Evolutionary conservation across 2,329 filamentous ascomycete species (phyloP).

Genomic region (Monosporascus cannonballus): DNA sequence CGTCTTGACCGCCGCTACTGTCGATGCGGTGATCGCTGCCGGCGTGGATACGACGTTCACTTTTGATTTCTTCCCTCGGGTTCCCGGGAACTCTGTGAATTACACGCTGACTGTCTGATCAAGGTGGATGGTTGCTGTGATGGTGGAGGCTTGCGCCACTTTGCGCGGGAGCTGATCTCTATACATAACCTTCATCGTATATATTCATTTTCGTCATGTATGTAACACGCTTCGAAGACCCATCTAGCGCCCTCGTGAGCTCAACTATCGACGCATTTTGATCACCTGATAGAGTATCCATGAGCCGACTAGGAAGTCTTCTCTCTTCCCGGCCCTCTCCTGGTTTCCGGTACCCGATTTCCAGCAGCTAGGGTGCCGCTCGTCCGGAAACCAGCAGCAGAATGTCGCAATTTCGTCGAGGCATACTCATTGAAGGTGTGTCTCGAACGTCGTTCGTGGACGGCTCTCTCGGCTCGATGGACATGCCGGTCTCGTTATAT

Average conservation of each 20-base stretch:
- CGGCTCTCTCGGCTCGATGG: no score
- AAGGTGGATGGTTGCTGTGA: neutral
- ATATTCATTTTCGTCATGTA: neutral
- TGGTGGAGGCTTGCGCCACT: neutral
- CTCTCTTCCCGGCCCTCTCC: no score
- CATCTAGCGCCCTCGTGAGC: neutral
- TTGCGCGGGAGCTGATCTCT: neutral
- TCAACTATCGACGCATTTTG: neutral
- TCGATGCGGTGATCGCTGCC: conserved; percentile 39
- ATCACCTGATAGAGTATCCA: no score
- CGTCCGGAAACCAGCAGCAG: no score
- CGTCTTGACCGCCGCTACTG: conserved; percentile 37
- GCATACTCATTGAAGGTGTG: no score
- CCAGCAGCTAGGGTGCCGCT: no score
- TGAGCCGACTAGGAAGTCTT: no score
- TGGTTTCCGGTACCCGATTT: no score
- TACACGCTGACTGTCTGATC: conserved; percentile 33
- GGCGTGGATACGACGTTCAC: conserved; percentile 41
- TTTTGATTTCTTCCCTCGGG: conserved; percentile 50
- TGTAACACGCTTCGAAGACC: no score
- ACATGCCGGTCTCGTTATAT: no score
- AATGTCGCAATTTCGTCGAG: no score
- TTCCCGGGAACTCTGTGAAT: conserved; percentile 40
- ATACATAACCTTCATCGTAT: neutral
- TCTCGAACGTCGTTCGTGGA: no score